These are phyloP conservation scores for Ceratonia siliqua DNA, from an alignment of 306 rosid genomes.

Conservation along the genomic window DNA sequence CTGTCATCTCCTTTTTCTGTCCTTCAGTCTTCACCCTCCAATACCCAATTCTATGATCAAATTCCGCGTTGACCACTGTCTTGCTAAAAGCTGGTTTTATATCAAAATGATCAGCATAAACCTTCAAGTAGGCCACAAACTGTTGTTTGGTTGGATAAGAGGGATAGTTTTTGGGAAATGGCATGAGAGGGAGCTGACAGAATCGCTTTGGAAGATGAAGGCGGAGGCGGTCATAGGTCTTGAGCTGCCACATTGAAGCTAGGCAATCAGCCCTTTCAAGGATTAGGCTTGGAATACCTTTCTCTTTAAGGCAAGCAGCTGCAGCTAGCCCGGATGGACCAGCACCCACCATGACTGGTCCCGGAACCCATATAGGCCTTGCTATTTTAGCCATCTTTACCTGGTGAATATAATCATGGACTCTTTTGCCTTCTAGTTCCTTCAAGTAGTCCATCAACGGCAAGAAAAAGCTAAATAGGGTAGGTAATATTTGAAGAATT, in stretches of 20 bases:
- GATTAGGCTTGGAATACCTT: conserved; percentile 65
- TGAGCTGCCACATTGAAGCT: conserved; percentile 88
- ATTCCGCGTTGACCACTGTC: conserved; percentile 59
- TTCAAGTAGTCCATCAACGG: conserved; percentile 63
- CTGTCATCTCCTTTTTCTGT: conserved; percentile 34
- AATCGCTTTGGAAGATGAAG: conserved; percentile 94
- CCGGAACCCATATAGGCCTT: conserved; percentile 39
- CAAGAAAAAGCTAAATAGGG: neutral
- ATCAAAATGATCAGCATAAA: conserved; percentile 59
- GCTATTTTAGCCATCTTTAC: conserved; percentile 28
- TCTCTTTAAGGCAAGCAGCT: conserved; percentile 84
- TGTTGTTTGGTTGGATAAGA: conserved; percentile 86
- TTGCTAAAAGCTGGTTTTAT: conserved; percentile 56
- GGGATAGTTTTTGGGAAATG: conserved; percentile 77
- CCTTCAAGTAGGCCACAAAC: conserved; percentile 57
- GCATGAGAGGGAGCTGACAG: conserved; percentile 76
- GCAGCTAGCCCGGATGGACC: conserved; percentile 95
- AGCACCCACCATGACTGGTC: conserved; percentile 88
- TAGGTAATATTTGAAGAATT: neutral
- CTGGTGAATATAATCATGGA: conserved; percentile 48
- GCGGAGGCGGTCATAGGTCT: conserved; percentile 82
- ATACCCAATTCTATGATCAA: conserved; percentile 37
- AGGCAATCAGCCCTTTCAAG: conserved; percentile 74
- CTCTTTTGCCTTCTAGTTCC: conserved; percentile 68
- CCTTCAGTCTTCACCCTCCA: conserved; percentile 66